A percentile compares a stretch with the other conserved stretches of the same genome.
Conservation (phyloP, 805 yeast genomes). For the Maudiozyma saulgeensis region DNA sequence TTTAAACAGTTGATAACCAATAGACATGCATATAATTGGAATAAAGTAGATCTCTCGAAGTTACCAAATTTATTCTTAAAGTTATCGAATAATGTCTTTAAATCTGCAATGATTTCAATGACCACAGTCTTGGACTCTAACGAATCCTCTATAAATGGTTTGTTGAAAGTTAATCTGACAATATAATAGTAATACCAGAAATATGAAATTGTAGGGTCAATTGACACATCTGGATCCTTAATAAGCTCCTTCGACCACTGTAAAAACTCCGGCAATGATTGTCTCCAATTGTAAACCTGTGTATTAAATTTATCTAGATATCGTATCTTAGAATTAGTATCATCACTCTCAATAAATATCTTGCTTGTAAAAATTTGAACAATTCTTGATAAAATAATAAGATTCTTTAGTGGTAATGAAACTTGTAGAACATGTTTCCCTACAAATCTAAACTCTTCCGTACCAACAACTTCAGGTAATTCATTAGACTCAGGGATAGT, state of each 20-base stretch:
- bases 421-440: constrained; percentile 26
- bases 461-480: constrained; percentile 52
- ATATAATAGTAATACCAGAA: constrained; percentile 51
- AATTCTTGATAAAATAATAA: constrained; percentile 35
- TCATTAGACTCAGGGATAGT: constrained; percentile 51
- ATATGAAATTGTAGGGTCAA: constrained; percentile 44
- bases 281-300: constrained; percentile 44
- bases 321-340: constrained; percentile 30
- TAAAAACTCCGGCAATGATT: constrained; percentile 38
- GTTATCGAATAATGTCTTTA: constrained; percentile 21
- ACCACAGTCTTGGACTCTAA: constrained; percentile 22
- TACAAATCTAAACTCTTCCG: constrained; percentile 44
- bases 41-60: constrained; percentile 20
- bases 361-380: constrained; percentile 30
- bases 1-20: constrained; percentile 24
- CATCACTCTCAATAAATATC: constrained; percentile 27
- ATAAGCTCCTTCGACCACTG: constrained; percentile 40
- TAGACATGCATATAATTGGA: constrained; percentile 28
- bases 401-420: constrained; percentile 33
- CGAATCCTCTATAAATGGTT: constrained; percentile 45
- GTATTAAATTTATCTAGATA: constrained; percentile 36
- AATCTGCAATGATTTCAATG: constrained; percentile 22
- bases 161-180: constrained; percentile 46
- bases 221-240: constrained; percentile 32
- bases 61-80: constrained; percentile 19